These are phyloP conservation scores for Pythium phragmiticola DNA, from an alignment of 352 stramenopile genomes.

Conservation along the genomic window DNA sequence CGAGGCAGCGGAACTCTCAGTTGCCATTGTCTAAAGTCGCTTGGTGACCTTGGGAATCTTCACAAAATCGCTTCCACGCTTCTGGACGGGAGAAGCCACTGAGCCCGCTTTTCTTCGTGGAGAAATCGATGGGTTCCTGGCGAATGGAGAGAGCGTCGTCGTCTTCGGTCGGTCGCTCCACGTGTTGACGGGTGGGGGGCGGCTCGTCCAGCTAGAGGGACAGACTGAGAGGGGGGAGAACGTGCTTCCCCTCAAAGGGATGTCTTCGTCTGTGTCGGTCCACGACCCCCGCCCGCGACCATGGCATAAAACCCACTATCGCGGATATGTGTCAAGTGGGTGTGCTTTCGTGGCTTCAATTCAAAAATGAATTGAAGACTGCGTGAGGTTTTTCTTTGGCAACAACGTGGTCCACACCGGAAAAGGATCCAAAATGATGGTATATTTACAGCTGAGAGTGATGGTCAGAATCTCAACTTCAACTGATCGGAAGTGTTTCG, in stretches of 20 bases:
- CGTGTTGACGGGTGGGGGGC: too few relatives aligned
- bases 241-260: not conserved
- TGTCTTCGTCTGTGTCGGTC: slow-evolving; percentile 24
- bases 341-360: slow-evolving; percentile 15
- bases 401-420: slow-evolving; percentile 21
- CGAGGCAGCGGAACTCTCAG: slow-evolving; percentile 24
- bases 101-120: not conserved
- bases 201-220: not conserved
- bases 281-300: not conserved
- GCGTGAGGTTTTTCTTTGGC: slow-evolving; percentile 11
- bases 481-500: too few relatives aligned
- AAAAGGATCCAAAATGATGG: slow-evolving; percentile 11
- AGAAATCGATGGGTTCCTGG: too few relatives aligned
- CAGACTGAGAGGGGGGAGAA: not conserved
- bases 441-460: slow-evolving; percentile 2
- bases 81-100: not conserved
- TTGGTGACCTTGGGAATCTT: slow-evolving; percentile 1
- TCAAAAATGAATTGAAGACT: slow-evolving; percentile 26
- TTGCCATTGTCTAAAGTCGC: not conserved
- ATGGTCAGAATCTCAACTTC: not conserved
- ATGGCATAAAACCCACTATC: slow-evolving; percentile 27
- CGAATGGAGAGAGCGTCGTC: too few relatives aligned
- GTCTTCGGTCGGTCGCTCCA: too few relatives aligned
- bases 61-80: too few relatives aligned
- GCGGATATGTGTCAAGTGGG: slow-evolving; percentile 3